Base-by-base conservation (phyloP, 768 basidiomycete species). In the Hemileccinum impolitum region DNA sequence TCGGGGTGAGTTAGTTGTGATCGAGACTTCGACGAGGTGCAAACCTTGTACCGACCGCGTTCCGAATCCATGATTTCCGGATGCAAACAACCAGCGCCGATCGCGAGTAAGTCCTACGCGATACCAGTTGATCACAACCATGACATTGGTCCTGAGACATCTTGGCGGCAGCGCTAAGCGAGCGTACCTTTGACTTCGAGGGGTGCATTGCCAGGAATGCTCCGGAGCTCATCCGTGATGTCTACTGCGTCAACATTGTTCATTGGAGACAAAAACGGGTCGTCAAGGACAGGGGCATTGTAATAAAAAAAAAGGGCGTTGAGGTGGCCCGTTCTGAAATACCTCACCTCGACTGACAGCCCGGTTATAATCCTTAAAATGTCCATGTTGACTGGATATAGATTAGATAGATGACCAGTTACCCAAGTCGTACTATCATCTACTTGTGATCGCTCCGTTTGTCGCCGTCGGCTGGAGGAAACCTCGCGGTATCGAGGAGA, bases 401-500 rank as follows among this genome's bases (percentile, higher is more conserved):
- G 46, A 57, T 49, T 26, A 50, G 39, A 43, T 47, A 48, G 35
- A 32, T 41, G 42, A 28, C 46, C 19, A 31, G 5, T 11, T 47
- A 38, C 47, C 53, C 34, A 38, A 37, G 12, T 39, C 13, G 43
- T 21, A 39, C 39, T 44, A 53, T 55, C 48, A 48, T 58, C 52
- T 59, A 52, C 47, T 51, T 17, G 23, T 43, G 34, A 32, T 43
- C 14, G 14, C 12, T 51, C 52, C 53, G 36, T 55, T 56, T 32
- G 43, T 39, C 30, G 34, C 17, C 39, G 55, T 31, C 15, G 60
- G 65, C 11, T 38, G 54, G 37, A 80, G 66, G 56, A 72, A 85
- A 18, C 70, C 64, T 55, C 84, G 85, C 4, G 85, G 81, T 34
- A 97, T 80, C 2, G 81, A 72, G 0, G 94, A 94, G 11, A 95